A percentile compares a stretch with the other conserved stretches of the same genome.
phyloP scores from a whole-genome alignment of 2,329 filamentous ascomycete genomes.

The Helicocarpus griseus region DNA sequence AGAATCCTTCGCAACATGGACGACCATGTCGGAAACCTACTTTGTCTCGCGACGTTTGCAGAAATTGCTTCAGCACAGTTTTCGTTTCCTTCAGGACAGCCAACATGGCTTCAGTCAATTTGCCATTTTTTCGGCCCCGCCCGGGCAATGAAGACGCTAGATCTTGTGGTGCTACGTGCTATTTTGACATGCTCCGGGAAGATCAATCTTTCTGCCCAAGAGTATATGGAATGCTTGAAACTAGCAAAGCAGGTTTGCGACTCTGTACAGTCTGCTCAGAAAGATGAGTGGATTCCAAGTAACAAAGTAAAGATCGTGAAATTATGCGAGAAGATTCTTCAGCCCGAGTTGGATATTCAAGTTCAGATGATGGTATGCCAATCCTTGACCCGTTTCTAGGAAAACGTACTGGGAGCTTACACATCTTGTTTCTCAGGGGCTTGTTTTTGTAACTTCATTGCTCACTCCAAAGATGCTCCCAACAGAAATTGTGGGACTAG shows the following conservation, averaged over 20 bases:
- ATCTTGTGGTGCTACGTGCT: slow-evolving; percentile 31
- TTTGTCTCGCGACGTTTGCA: slow-evolving; percentile 34
- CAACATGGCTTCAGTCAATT: slow-evolving; percentile 26
- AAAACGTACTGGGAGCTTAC: too few relatives aligned
- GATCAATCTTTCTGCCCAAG: slow-evolving; percentile 18
- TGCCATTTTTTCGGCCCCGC: slow-evolving; percentile 31
- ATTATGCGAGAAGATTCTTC: slow-evolving; percentile 28
- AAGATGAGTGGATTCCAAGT: slow-evolving; percentile 23
- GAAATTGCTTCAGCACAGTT: slow-evolving; percentile 20
- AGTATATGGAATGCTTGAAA: slow-evolving; percentile 26
- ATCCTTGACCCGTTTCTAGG: too few relatives aligned
- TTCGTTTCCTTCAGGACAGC: background rate
- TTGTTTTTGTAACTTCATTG: slow-evolving; percentile 23
- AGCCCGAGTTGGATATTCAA: slow-evolving; percentile 19
- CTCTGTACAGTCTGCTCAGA: slow-evolving; percentile 24
- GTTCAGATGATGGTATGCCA: slow-evolving; percentile 28
- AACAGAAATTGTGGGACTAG: slow-evolving; percentile 18
- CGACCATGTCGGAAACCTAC: slow-evolving; percentile 31
- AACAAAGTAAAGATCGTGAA: slow-evolving; percentile 28
- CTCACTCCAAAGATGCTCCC: slow-evolving; percentile 17
- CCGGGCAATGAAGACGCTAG: slow-evolving; percentile 30
- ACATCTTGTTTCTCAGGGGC: slow-evolving; percentile 17
- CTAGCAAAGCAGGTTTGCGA: slow-evolving; percentile 28
- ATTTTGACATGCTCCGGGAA: slow-evolving; percentile 32
- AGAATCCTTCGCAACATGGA: slow-evolving; percentile 30